Evolutionary conservation across 2,329 filamentous ascomycete genomes (phyloP).

Genomic region (Arthroderma sp.): DNA sequence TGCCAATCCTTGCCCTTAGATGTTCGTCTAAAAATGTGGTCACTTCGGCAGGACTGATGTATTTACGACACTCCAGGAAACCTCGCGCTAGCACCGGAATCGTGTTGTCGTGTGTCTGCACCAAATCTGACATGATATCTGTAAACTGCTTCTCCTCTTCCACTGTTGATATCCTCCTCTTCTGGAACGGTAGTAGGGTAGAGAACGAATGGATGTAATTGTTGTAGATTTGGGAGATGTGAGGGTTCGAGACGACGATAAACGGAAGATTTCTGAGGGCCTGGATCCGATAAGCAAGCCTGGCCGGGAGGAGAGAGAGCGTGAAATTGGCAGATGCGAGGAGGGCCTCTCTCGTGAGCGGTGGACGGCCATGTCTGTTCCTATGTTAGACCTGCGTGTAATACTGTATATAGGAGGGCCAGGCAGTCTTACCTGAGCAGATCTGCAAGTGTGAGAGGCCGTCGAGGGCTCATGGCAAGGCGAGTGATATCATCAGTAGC

Average conservation of each 20-base stretch:
- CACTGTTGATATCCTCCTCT: conserved; percentile 58
- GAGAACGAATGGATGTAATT: conserved; percentile 92
- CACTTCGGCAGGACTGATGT: conserved; percentile 72
- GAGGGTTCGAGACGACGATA: conserved; percentile 95
- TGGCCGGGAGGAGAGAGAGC: conserved; percentile 77
- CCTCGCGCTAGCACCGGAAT: conserved; percentile 85
- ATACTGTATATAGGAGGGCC: too few species aligned
- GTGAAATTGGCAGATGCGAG: conserved; percentile 92
- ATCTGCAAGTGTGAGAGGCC: conserved; percentile 73
- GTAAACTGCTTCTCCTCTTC: conserved; percentile 88
- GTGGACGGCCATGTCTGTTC: conserved; percentile 61
- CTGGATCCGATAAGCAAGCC: conserved; percentile 86
- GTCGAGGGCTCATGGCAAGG: conserved; percentile 65
- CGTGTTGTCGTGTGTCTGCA: conserved; percentile 85
- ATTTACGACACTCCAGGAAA: conserved; percentile 85
- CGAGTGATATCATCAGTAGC: conserved; percentile 66
- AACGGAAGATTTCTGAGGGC: conserved; percentile 87
- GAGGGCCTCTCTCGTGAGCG: conserved; percentile 66
- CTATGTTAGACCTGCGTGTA: conserved; percentile 8
- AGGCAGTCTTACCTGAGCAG: conserved; percentile 60
- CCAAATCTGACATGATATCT: conserved; percentile 85
- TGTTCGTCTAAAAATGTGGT: conserved; percentile 89
- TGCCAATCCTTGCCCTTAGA: conserved; percentile 84
- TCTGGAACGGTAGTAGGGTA: conserved; percentile 73
- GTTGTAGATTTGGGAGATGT: conserved; percentile 86